Evolutionary conservation across 176 grass and related monocot species (phyloP).

Genomic region (Pontederia paniculata): DNA sequence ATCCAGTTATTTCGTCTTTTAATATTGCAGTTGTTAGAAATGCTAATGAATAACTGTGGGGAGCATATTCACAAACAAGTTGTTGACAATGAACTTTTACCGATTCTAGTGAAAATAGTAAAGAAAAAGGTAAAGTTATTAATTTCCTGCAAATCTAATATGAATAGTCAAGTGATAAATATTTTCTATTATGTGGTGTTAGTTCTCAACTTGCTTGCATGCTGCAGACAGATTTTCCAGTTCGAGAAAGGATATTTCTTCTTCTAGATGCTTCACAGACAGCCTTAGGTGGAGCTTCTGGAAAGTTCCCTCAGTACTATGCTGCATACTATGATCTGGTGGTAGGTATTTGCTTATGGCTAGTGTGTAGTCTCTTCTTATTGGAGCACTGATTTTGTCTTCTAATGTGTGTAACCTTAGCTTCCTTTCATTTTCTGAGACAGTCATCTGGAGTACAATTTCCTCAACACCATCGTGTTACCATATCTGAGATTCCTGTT

Average conservation of each 20-base stretch:
- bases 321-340: slow-evolving; percentile 80
- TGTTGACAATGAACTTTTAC: slow-evolving; percentile 73
- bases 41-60: slow-evolving; percentile 93
- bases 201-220: slow-evolving; percentile 1
- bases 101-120: slow-evolving; percentile 85
- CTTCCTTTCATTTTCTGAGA: background rate
- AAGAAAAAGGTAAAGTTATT: slow-evolving; percentile 80
- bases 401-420: background rate
- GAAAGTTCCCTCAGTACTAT: slow-evolving; percentile 85
- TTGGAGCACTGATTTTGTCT: no score
- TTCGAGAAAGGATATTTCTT: slow-evolving; percentile 95
- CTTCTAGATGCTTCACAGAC: slow-evolving; percentile 88
- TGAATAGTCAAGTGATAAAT: background rate
- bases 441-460: slow-evolving; percentile 11
- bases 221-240: slow-evolving; percentile 74
- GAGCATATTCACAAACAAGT: slow-evolving; percentile 80
- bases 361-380: background rate
- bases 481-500: background rate
- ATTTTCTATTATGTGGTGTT: background rate
- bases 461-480: slow-evolving; percentile 3
- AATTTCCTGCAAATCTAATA: background rate
- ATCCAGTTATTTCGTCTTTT: background rate
- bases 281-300: slow-evolving; percentile 80
- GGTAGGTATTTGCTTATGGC: slow-evolving; percentile 1
- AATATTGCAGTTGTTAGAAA: slow-evolving; percentile 80